Conservation (phyloP, 495 filamentous ascomycete genomes). For the Friedmanniomyces simplex region DNA sequence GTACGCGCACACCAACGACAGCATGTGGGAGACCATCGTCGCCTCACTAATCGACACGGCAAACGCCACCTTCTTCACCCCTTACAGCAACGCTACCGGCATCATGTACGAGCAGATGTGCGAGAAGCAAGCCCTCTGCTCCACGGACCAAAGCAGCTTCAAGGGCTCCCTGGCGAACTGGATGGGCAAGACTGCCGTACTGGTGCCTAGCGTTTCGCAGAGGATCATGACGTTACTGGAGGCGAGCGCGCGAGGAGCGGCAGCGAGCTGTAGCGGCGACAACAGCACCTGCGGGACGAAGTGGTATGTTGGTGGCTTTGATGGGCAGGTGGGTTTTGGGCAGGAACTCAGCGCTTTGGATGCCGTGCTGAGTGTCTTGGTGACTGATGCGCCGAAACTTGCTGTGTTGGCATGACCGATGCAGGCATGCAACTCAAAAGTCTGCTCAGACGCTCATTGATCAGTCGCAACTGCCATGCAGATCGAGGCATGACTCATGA, state of each 20-base stretch:
- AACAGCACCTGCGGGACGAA: conserved; percentile 22
- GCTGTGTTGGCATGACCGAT: background rate
- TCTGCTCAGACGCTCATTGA: no score
- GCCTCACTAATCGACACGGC: conserved; percentile 23
- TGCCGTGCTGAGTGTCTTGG: conserved; percentile 47
- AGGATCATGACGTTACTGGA: conserved; percentile 26
- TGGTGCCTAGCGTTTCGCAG: conserved; percentile 31
- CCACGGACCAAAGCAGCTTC: conserved; percentile 34
- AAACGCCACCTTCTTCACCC: conserved; percentile 24
- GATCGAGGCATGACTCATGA: no score
- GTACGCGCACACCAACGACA: conserved; percentile 35
- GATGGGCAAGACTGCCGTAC: conserved; percentile 32
- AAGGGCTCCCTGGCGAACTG: conserved; percentile 37
- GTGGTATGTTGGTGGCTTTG: conserved; percentile 34
- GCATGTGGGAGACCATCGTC: conserved; percentile 23
- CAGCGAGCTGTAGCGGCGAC: conserved; percentile 24
- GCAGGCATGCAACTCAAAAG: no score
- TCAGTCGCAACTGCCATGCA: no score
- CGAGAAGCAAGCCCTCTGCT: conserved; percentile 29
- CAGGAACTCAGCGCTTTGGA: conserved; percentile 65
- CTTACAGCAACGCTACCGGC: conserved; percentile 28
- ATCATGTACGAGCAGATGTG: conserved; percentile 37
- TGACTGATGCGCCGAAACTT: conserved; percentile 22
- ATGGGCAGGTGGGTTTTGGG: conserved; percentile 38
- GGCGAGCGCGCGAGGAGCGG: conserved; percentile 31